Percentiles rank a stretch among this genome's conserved stretches.
Conservation (phyloP, 176 grass and related monocot species). For the Phoenix dactylifera region DNA sequence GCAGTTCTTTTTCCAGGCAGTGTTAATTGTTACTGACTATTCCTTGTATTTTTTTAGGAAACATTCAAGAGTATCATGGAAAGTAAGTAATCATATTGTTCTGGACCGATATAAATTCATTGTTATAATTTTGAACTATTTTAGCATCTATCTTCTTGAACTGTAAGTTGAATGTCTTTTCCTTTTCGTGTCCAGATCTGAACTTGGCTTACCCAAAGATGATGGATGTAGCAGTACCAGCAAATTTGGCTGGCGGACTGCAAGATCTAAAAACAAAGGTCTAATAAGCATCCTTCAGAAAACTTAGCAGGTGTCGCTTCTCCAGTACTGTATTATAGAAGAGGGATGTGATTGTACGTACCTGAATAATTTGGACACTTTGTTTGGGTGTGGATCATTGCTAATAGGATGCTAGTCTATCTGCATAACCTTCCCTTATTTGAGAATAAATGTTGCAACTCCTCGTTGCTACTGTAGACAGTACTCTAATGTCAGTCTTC, state of each 20-base stretch:
- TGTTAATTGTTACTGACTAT: neutral
- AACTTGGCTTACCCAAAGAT: conserved; percentile 86
- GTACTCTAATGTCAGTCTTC: too few relatives aligned
- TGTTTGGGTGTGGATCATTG: too few relatives aligned
- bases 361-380: too few relatives aligned
- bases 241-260: conserved; percentile 74
- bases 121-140: too few relatives aligned
- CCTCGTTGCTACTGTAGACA: too few relatives aligned
- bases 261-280: conserved; percentile 52
- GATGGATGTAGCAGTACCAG: conserved; percentile 76
- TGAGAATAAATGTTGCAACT: too few relatives aligned
- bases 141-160: neutral
- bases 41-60: conserved; percentile 37
- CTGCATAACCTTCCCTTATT: too few relatives aligned
- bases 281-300: conserved; percentile 20
- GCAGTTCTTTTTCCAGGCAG: too few relatives aligned
- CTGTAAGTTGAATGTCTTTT: conserved; percentile 14
- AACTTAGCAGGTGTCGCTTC: conserved; percentile 8
- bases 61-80: conserved; percentile 78
- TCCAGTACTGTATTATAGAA: neutral
- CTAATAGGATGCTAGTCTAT: too few relatives aligned
- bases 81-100: conserved; percentile 41
- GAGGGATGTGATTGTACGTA: too few relatives aligned
- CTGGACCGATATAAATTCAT: too few relatives aligned
- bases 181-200: conserved; percentile 47